Base-by-base conservation (phyloP, 352 stramenopile genomes). In the Phytopythium oedochilum region DNA sequence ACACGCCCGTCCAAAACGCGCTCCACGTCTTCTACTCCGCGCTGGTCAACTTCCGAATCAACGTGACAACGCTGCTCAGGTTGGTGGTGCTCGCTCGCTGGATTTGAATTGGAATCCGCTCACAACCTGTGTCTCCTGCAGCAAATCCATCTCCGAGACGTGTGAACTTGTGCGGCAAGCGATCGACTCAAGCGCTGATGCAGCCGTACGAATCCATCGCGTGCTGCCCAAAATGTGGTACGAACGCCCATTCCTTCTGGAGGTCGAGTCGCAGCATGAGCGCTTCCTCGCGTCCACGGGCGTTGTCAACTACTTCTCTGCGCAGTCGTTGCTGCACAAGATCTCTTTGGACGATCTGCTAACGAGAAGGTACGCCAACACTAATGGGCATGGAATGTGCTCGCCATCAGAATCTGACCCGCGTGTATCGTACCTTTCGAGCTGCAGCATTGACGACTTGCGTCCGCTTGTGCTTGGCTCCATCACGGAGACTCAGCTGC, bases 201-300 rank as follows among this genome's bases (percentile, higher is more conserved):
- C 43, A 23, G 79, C 79, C 10, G 25, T 88, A 12, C 67, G 64
- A 2, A 38, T 63, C 0, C 56, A 78, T 35, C 69, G 70, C 17
- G 68, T 75, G 11, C 54, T 92, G 6, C 82, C 82, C 20, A 78
- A 69, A 23, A 68, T 92, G 60, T 92, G 82, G 82, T 92, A 83
- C 42, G 73, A 86, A 40, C 68, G 82, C 9, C 79, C 78, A 25
- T 92, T 87, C 25, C 60, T 92, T 32, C 49, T 90, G 25, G 79
- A 90, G 53, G 79, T 90, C 53, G 79, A 88, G 55, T 92, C 82
- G 0, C 82, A 89, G 61, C 68, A 83, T 23, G 82, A 92, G 56
- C 69, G 72, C 8, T 89, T 92, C 60, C 54, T 92, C 18, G 78
- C 77, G 12, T 90, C 82, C 14, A 92, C 82, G 28, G 58, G 61